These are phyloP conservation scores for Westerdykella ornata DNA, from an alignment of 2,329 filamentous ascomycete species.

Conservation along the genomic window DNA sequence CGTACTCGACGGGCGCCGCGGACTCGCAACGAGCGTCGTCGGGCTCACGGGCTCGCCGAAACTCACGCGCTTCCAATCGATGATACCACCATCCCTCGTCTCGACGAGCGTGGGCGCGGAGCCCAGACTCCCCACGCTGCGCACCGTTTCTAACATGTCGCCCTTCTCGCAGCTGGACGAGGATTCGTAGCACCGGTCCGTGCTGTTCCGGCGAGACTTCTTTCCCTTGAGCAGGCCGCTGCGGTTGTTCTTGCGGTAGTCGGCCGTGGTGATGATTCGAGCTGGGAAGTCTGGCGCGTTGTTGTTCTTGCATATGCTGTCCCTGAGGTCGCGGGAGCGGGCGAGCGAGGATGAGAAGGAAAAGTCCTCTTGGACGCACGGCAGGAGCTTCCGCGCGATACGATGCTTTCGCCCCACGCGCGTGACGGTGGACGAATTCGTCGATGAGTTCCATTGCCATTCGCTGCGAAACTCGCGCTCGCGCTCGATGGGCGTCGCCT, in stretches of 20 bases:
- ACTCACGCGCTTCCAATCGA: constrained; percentile 17
- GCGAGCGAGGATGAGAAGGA: constrained; percentile 26
- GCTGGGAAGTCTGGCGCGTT: constrained; percentile 14
- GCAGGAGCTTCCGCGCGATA: constrained; percentile 28
- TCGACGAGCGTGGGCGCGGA: constrained; percentile 31
- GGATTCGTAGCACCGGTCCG: constrained; percentile 21
- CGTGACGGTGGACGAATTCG: constrained; percentile 22
- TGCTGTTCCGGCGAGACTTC: constrained; percentile 23
- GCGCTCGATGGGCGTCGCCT: constrained; percentile 28
- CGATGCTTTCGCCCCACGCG: constrained; percentile 16
- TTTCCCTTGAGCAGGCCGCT: constrained; percentile 15
- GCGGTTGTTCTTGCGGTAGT: constrained; percentile 20
- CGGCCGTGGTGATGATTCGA: constrained; percentile 16
- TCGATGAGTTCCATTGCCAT: constrained; percentile 24
- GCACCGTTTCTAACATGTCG: constrained; percentile 27
- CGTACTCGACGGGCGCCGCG: constrained; percentile 19
- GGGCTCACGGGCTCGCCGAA: neutral
- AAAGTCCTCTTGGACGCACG: constrained; percentile 33
- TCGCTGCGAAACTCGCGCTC: constrained; percentile 26
- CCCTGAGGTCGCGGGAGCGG: constrained; percentile 12
- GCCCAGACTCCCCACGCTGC: constrained; percentile 27
- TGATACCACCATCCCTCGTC: constrained; percentile 16
- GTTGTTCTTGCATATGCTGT: neutral
- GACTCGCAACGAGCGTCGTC: constrained; percentile 8
- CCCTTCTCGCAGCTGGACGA: constrained; percentile 29